Percentiles rank a stretch among this genome's conserved stretches.
These are phyloP conservation scores for Cryphonectria naterciae DNA, from an alignment of 2,329 filamentous ascomycete species.

Conservation along the genomic window DNA sequence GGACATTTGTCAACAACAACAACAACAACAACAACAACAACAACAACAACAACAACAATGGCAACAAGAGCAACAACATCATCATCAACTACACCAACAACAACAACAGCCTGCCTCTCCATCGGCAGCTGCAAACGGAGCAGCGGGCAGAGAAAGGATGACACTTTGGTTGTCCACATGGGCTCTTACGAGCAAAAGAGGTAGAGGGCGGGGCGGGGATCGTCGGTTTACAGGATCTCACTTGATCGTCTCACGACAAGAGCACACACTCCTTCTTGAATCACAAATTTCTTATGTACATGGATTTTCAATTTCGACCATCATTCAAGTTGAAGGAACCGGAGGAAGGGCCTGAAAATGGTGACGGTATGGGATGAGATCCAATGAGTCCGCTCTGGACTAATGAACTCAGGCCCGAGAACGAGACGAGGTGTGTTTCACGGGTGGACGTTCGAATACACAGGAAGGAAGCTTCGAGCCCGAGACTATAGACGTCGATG, in stretches of 20 bases:
- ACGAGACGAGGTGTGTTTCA: constrained; percentile 6
- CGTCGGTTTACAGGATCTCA: constrained; percentile 17
- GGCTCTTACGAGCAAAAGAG: constrained; percentile 7
- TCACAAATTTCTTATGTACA: constrained; percentile 17
- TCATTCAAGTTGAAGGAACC: constrained; percentile 15
- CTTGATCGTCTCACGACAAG: constrained; percentile 28
- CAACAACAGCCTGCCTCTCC: constrained; percentile 2
- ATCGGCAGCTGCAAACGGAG: neutral
- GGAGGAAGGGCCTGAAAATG: constrained; percentile 7
- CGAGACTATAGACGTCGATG: constrained; percentile 29
- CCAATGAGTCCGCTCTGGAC: constrained; percentile 6
- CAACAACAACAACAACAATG: neutral
- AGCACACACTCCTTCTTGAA: constrained; percentile 25
- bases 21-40: too few relatives aligned
- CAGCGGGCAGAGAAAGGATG: neutral
- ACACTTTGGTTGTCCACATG: neutral
- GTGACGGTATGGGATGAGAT: constrained; percentile 13
- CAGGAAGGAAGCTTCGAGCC: constrained; percentile 23
- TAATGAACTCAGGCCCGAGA: constrained; percentile 13
- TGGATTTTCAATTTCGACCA: neutral
- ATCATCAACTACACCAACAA: too few relatives aligned
- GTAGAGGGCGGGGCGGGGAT: constrained; percentile 6
- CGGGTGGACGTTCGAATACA: constrained; percentile 15
- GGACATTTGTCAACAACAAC: neutral
- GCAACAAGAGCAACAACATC: neutral